These are phyloP conservation scores for Salvia sclarea DNA, from an alignment of 305 asterid species.

Conservation along the genomic window DNA sequence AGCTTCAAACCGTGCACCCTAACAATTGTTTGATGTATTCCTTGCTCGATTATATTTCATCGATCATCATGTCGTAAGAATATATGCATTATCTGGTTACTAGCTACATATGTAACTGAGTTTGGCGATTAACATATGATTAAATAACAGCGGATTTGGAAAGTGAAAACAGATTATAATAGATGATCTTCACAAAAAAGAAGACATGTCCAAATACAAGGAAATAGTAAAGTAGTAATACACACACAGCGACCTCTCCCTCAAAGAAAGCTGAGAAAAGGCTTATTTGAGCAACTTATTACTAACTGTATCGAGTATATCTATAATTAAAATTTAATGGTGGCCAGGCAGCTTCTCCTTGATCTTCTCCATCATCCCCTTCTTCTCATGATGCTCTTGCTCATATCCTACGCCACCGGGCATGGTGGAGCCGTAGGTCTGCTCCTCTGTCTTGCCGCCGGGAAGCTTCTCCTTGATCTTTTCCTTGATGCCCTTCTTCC, in stretches of 20 bases:
- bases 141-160: not conserved
- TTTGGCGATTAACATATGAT: too few relatives aligned
- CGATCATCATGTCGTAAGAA: not conserved
- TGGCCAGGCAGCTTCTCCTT: conserved; percentile 56
- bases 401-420: conserved; percentile 26
- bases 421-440: not conserved
- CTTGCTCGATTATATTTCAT: too few relatives aligned
- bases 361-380: conserved; percentile 57
- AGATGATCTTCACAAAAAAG: not conserved
- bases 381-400: conserved; percentile 40
- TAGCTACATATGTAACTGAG: too few relatives aligned
- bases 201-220: not conserved
- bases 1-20: too few relatives aligned
- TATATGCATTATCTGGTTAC: not conserved
- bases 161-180: not conserved
- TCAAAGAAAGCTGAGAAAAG: not conserved
- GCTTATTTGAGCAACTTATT: not conserved
- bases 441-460: conserved; percentile 34
- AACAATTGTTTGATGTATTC: too few relatives aligned
- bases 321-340: not conserved
- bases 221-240: not conserved
- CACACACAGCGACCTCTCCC: not conserved
- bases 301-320: not conserved
- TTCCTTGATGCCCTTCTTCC: conserved; percentile 49
- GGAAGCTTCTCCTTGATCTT: conserved; percentile 53